Evolutionary conservation across 805 yeast genomes (phyloP).

Genomic region (Danielozyma ontarioensis): DNA sequence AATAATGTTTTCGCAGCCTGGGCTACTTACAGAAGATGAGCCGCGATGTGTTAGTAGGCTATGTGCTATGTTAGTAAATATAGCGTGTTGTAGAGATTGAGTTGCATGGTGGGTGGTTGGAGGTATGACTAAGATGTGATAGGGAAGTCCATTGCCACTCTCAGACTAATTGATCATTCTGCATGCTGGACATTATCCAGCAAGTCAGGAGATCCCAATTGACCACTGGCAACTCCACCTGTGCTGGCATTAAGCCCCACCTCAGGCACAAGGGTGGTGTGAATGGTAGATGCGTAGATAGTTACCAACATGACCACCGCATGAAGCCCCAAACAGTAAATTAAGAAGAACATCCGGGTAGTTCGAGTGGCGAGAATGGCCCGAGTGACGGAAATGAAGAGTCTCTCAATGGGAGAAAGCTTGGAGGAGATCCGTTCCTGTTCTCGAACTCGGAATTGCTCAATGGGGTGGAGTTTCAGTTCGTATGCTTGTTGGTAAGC

Average conservation of each 20-base stretch:
- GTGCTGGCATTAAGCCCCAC: constrained; percentile 37
- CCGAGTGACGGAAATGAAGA: constrained; percentile 68
- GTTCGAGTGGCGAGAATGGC: constrained; percentile 69
- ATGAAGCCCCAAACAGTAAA: constrained; percentile 73
- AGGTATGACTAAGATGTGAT: too few relatives aligned
- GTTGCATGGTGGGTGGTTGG: too few relatives aligned
- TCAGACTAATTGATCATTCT: too few relatives aligned
- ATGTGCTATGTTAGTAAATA: too few relatives aligned
- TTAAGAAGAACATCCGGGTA: constrained; percentile 66
- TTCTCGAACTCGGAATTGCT: constrained; percentile 73
- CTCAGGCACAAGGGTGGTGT: constrained; percentile 42
- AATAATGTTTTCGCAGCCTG: too few relatives aligned
- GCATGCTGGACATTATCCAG: too few relatives aligned
- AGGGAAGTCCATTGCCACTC: too few relatives aligned
- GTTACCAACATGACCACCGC: constrained; percentile 62
- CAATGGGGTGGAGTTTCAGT: constrained; percentile 75
- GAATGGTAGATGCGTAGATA: constrained; percentile 47
- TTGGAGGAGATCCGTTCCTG: constrained; percentile 67
- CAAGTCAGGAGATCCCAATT: constrained; percentile 5
- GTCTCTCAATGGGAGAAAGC: constrained; percentile 71
- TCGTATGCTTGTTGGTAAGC: constrained; percentile 63
- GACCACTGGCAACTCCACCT: constrained; percentile 30
- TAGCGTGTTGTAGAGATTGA: too few relatives aligned
- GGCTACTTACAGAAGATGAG: too few relatives aligned
- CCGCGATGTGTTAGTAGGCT: too few relatives aligned